Evolutionary conservation across 371 early-diverging fungal species (phyloP), one percentile per base, ranked within the genome.

Genomic region (Mortierella sp.): DNA sequence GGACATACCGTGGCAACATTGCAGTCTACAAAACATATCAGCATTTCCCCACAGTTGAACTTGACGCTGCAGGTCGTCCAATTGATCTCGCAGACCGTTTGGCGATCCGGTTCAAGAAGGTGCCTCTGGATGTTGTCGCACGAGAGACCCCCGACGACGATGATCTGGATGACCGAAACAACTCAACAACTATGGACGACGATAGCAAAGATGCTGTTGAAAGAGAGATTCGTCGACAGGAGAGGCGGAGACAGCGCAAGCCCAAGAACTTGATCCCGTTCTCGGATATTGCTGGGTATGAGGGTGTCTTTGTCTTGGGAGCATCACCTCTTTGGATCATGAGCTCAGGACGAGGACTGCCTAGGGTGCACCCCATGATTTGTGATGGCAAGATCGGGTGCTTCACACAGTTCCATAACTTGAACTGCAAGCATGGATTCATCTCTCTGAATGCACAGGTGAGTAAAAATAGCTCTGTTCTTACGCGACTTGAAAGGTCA

Each of bases 221-320:
- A 31, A 81, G 77, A 65, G 90, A 88, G 50, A 78, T 83, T 34
- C 34, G 68, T 10, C 55, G 74, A 48, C 50, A 88, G 68, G 80
- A 70, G 38, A 76, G 77, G 45, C 57, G 80, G 65, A 74, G 80
- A 26, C 82, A 84, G 19, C 80, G 87, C 28, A 85, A 88, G 68
- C 54, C 79, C 31, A 73, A 58, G 88, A 75, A 80, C 57, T 71
- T 96, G 60, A 88, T 93, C 21, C 92, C 92, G 3, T 95, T 95
- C 60, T 88, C 89, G 19, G 94, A 96, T 75, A 90, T 96, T 0
- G 90, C 93, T 52, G 96, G 96, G 8, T 97, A 95, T 84, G 87
- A 95, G 8, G 99, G 98, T 63, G 92, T 98, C 16, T 96, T 98
- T 87, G 91, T 98, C n/a, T 88, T 96, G 4, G 98, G 98, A 31